Conservation (phyloP, 345 rosid genomes). For the Noccaea bulbosa region DNA sequence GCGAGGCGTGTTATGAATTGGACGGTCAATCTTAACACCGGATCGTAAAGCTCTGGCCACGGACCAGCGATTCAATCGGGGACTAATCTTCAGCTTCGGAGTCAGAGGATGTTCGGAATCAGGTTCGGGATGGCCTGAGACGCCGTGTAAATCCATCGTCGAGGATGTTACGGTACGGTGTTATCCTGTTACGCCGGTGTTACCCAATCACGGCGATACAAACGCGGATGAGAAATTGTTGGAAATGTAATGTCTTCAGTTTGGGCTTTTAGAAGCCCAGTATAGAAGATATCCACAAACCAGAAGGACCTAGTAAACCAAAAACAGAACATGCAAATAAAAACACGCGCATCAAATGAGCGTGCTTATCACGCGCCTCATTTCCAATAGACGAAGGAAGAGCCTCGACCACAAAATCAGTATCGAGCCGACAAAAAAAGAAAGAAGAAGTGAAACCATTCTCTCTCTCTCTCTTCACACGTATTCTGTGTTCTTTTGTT, state of each 20-base stretch:
- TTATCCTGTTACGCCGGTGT: slow-evolving; percentile 13
- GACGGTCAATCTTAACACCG: slow-evolving; percentile 70
- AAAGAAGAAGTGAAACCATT: background rate
- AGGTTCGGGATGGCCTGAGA: slow-evolving; percentile 36
- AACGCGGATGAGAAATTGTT: slow-evolving; percentile 1
- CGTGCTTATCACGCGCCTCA: slow-evolving; percentile 3
- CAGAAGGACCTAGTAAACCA: background rate
- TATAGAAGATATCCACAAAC: background rate
- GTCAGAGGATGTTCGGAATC: slow-evolving; percentile 17
- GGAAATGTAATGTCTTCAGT: too few relatives aligned
- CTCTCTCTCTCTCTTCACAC: slow-evolving; percentile 25
- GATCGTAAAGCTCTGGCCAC: slow-evolving; percentile 75
- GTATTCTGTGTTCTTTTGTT: slow-evolving; percentile 30
- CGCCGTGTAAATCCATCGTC: slow-evolving; percentile 42
- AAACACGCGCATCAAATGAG: background rate
- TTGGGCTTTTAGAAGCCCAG: slow-evolving; percentile 19
- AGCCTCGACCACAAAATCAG: slow-evolving; percentile 30
- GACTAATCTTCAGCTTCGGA: slow-evolving; percentile 57
- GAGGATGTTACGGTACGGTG: slow-evolving; percentile 20
- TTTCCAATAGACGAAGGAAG: too few relatives aligned
- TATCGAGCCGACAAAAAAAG: slow-evolving; percentile 28
- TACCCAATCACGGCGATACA: background rate
- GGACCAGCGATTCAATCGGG: slow-evolving; percentile 87
- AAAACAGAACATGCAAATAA: background rate
- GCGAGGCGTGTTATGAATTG: slow-evolving; percentile 28